Evolutionary conservation across 2,329 filamentous ascomycete species (phyloP), one percentile per base, ranked within the genome.

Genomic region (Phyllosticta capitalensis): DNA sequence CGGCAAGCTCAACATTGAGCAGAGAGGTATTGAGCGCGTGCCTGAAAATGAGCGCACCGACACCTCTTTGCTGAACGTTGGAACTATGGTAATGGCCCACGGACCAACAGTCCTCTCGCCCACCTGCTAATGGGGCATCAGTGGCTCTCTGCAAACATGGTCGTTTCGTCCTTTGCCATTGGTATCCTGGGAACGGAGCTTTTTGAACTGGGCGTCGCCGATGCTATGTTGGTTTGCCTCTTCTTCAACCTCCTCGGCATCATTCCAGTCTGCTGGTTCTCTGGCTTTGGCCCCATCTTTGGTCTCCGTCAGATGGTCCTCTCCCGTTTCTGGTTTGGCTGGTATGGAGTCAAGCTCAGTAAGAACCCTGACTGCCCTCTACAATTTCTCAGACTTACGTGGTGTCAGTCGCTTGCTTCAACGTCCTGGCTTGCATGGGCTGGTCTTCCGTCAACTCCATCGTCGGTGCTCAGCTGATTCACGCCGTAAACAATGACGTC

Each of bases 71-170:
- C 75, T 81, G 66, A 87, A 89, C 65, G 81, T 89, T 63, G 83
- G 84, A 55, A 90, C 86, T 24, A 82, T 90, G 83, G 86, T 89
- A 78, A 69, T 80, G 72, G 60, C 17, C 14, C 38, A n/a, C 7
- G 38, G 38, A n/a, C 38, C 38, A 45, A 5, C 6, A n/a, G 12
- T n/a, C 17, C 38, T 45, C 38, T 5, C n/a, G 38, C 14, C 38
- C 38, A n/a, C 38, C 4, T 45, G 38, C 38, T 45, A 19, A 45
- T 4, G 38, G 38, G 38, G 14, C 38, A n/a, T 48, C 63, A 88
- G 84, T 91, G 88, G 88, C 77, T 89, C 52, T 86, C 87, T 1
- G 86, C 87, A 67, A 91, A 91, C 73, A 84, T 91, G 84, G 86
- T 88, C 57, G 84, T 90, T 54, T 86, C 84, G 22, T 85, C 86